These are phyloP conservation scores for Cryptococcus hybrid DNA, from an alignment of 1,284 basidiomycete genomes.

Conservation along the genomic window DNA sequence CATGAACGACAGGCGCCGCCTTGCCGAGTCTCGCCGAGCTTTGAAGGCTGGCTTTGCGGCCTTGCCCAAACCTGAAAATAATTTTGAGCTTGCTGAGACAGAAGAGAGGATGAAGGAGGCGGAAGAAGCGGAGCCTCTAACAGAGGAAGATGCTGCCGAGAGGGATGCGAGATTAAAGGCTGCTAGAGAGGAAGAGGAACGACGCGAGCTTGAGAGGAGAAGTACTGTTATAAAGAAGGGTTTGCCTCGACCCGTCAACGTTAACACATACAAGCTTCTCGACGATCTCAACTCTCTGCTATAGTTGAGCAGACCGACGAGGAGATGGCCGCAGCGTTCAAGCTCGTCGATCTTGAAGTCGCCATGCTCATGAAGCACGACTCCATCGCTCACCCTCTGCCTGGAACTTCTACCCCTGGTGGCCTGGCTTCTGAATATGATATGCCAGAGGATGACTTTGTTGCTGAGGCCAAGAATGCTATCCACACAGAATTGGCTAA, in stretches of 20 bases:
- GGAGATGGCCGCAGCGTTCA: constrained; percentile 57
- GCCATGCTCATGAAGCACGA: constrained; percentile 82
- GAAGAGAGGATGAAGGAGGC: constrained; percentile 61
- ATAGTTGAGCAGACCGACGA: too few relatives aligned
- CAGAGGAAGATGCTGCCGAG: constrained; percentile 88
- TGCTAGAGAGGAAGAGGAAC: constrained; percentile 71
- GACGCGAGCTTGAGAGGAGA: constrained; percentile 72
- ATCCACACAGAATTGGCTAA: constrained; percentile 79
- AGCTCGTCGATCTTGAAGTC: constrained; percentile 76
- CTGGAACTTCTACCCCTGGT: constrained; percentile 71
- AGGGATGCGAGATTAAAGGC: constrained; percentile 75
- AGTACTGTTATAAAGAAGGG: constrained; percentile 77
- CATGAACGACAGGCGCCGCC: constrained; percentile 65
- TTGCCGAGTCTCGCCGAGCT: constrained; percentile 65
- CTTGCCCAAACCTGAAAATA: constrained; percentile 92
- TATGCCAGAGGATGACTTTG: constrained; percentile 70
- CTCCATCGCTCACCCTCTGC: constrained; percentile 80
- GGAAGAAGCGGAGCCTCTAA: constrained; percentile 49
- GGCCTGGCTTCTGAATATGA: constrained; percentile 69
- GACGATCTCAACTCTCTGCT: constrained; percentile 52
- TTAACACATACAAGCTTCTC: constrained; percentile 68
- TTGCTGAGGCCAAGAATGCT: constrained; percentile 68
- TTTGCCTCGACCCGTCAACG: constrained; percentile 81
- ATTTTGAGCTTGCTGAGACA: constrained; percentile 92
- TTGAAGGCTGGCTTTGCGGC: constrained; percentile 77